Evolutionary conservation across 2,329 filamentous ascomycete genomes (phyloP).

Genomic region (Pseudogymnoascus sp.): DNA sequence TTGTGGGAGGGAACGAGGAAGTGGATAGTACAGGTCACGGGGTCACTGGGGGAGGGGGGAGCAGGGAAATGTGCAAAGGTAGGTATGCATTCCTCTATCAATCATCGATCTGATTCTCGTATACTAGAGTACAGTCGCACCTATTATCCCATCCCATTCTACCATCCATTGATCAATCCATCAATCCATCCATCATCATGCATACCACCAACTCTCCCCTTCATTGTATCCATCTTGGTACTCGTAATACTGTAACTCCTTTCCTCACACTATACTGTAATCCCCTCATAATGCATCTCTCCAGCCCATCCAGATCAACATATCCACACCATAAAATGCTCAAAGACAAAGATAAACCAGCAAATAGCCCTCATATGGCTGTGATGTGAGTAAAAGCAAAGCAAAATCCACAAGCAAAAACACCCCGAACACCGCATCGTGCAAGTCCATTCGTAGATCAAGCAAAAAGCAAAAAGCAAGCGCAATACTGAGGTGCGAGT

Average conservation of each 20-base stretch:
- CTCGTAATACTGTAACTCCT: background rate
- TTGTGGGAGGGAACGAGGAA: background rate
- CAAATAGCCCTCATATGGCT: background rate
- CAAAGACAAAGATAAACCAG: background rate
- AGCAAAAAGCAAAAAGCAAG: background rate
- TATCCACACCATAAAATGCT: background rate
- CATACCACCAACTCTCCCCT: too few relatives aligned
- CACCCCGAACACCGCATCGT: background rate
- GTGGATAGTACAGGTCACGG: background rate
- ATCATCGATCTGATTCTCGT: background rate
- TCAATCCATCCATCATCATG: background rate
- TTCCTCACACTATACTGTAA: background rate
- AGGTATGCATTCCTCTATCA: background rate
- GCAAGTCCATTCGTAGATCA: background rate
- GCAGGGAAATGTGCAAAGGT: background rate
- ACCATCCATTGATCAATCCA: background rate
- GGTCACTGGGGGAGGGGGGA: too few relatives aligned
- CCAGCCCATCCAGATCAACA: background rate
- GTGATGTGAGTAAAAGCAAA: background rate
- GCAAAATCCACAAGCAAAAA: background rate
- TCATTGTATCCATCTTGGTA: background rate
- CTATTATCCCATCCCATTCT: background rate
- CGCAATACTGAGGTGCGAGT: background rate
- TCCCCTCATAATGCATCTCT: background rate
- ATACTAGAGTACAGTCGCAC: background rate